These are phyloP conservation scores for Penicillium malachiteum DNA, from an alignment of 495 filamentous ascomycete genomes.

Conservation along the genomic window DNA sequence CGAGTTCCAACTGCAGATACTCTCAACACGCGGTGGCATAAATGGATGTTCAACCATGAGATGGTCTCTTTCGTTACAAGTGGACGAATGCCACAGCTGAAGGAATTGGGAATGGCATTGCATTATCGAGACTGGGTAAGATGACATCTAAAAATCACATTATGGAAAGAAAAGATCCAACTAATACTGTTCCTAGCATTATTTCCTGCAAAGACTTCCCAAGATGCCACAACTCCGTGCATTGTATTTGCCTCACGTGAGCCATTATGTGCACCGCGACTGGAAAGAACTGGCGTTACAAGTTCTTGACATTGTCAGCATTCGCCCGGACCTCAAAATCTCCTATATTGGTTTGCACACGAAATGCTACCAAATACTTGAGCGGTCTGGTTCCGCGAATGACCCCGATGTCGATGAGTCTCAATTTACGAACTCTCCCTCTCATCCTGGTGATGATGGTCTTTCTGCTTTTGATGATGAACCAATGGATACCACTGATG, in stretches of 20 bases:
- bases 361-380: conserved; percentile 90
- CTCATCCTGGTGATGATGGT: conserved; percentile 41
- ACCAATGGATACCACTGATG: conserved; percentile 39
- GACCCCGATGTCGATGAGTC: conserved; percentile 32
- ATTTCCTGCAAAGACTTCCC: conserved; percentile 80
- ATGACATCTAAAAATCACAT: not conserved
- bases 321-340: conserved; percentile 81
- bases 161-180: not conserved
- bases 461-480: conserved; percentile 41
- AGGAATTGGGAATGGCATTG: conserved; percentile 74
- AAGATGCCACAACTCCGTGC: conserved; percentile 72
- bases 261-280: conserved; percentile 57
- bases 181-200: conserved; percentile 59
- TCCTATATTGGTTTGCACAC: conserved; percentile 76
- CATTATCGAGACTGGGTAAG: conserved; percentile 87
- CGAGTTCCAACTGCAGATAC: conserved; percentile 33
- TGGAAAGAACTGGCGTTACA: conserved; percentile 77
- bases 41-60: conserved; percentile 77
- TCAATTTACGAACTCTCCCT: conserved; percentile 38
- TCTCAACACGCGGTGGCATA: conserved; percentile 52
- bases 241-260: conserved; percentile 74
- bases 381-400: conserved; percentile 56
- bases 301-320: conserved; percentile 79
- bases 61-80: conserved; percentile 77
- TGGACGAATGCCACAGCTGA: conserved; percentile 74